Evolutionary conservation across 2,329 filamentous ascomycete species (phyloP).

Genomic region (Fusarium nematophilum): DNA sequence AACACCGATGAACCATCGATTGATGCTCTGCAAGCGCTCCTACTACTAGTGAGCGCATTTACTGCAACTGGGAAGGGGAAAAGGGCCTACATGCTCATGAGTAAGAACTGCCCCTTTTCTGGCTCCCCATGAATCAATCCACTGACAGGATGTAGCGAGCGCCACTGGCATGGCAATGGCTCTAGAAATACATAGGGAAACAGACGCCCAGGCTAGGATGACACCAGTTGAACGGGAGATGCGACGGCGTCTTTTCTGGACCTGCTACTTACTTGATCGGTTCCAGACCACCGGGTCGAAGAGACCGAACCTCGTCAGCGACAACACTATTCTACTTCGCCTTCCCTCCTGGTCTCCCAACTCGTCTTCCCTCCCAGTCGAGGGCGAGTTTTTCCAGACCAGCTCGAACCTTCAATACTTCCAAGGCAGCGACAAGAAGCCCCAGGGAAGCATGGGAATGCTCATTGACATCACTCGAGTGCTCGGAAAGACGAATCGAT

Average conservation of each 20-base stretch:
- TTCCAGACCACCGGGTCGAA: conserved; percentile 85
- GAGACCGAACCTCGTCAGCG: conserved; percentile 81
- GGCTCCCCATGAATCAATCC: not conserved
- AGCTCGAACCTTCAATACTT: conserved; percentile 82
- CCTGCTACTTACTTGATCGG: conserved; percentile 87
- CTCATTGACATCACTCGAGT: conserved; percentile 87
- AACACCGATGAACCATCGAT: conserved; percentile 85
- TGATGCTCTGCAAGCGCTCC: conserved; percentile 78
- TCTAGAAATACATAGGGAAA: conserved; percentile 82
- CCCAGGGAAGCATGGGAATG: conserved; percentile 81
- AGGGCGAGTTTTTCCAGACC: conserved; percentile 85
- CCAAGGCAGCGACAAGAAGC: conserved; percentile 74
- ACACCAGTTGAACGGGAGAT: conserved; percentile 79
- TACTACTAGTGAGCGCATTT: conserved; percentile 80
- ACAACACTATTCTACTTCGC: conserved; percentile 79
- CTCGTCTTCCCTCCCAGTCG: conserved; percentile 69
- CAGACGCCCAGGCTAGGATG: conserved; percentile 70
- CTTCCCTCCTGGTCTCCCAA: conserved; percentile 79
- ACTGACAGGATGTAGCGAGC: conserved; percentile 66
- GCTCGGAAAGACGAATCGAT: conserved; percentile 84
- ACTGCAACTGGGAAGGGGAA: conserved; percentile 83
- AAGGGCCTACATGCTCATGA: conserved; percentile 87
- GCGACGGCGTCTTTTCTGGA: conserved; percentile 86
- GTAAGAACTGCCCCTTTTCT: conserved; percentile 57
- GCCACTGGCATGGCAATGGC: conserved; percentile 87